Evolutionary conservation across 2,329 filamentous ascomycete species (phyloP).

Genomic region (Endoconidiophora polonica): DNA sequence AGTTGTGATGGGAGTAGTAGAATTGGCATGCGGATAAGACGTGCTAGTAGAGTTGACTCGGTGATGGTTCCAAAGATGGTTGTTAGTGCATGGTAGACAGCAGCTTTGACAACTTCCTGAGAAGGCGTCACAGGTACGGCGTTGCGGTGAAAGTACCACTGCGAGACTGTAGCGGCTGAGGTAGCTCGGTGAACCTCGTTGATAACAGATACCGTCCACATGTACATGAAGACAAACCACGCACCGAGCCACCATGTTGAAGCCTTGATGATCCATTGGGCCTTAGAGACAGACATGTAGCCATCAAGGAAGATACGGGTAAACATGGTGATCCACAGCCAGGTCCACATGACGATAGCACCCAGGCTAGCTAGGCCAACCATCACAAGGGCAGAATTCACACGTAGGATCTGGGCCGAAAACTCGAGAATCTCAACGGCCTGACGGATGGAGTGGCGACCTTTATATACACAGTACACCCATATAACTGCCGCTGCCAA

Average conservation of each 20-base stretch:
- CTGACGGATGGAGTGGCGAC: slow-evolving; percentile 63
- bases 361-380: slow-evolving; percentile 68
- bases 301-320: slow-evolving; percentile 89
- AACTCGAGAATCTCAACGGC: slow-evolving; percentile 86
- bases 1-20: slow-evolving; percentile 63
- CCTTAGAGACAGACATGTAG: slow-evolving; percentile 48
- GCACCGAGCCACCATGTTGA: slow-evolving; percentile 92
- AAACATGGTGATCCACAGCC: slow-evolving; percentile 95
- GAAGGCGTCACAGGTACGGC: slow-evolving; percentile 62
- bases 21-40: slow-evolving; percentile 70
- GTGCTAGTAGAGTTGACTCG: slow-evolving; percentile 63
- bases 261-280: slow-evolving; percentile 61
- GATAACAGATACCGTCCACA: slow-evolving; percentile 83
- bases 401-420: slow-evolving; percentile 68
- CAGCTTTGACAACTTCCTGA: slow-evolving; percentile 65
- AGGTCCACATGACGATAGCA: slow-evolving; percentile 74
- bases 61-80: slow-evolving; percentile 88
- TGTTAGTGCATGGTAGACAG: slow-evolving; percentile 62
- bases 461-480: slow-evolving; percentile 68
- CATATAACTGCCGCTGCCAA: slow-evolving; percentile 57
- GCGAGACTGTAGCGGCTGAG: slow-evolving; percentile 85
- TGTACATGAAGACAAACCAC: slow-evolving; percentile 83
- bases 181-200: slow-evolving; percentile 79
- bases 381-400: slow-evolving; percentile 65
- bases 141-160: slow-evolving; percentile 98